Evolutionary conservation across 345 rosid genomes (phyloP).

Genomic region (Carallia brachiata): DNA sequence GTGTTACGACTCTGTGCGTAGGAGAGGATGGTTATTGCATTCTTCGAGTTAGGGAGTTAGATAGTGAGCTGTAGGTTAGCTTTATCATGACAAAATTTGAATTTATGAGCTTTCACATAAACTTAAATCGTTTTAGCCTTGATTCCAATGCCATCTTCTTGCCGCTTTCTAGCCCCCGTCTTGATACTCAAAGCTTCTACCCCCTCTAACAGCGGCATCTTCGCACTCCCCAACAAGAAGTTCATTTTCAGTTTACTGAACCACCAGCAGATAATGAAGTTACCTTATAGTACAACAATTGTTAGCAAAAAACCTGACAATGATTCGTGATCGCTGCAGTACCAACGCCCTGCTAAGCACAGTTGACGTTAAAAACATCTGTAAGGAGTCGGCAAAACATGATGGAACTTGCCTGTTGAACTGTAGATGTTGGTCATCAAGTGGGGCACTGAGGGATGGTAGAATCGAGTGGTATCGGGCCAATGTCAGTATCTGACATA

Average conservation of each 20-base stretch:
- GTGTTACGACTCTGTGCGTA: too few species aligned
- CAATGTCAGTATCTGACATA: not conserved
- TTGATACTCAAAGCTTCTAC: not conserved
- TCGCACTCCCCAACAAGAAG: not conserved
- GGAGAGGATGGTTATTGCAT: too few species aligned
- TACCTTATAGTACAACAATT: not conserved
- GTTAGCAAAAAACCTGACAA: not conserved
- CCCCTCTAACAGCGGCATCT: too few species aligned
- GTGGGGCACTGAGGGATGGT: not conserved
- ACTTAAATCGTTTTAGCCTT: too few species aligned
- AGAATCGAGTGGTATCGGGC: not conserved
- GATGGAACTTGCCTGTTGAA: not conserved
- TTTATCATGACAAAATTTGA: too few species aligned
- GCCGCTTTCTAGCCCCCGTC: not conserved
- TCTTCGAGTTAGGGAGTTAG: too few species aligned
- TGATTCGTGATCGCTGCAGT: not conserved
- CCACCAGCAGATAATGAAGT: not conserved
- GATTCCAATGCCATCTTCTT: constrained; percentile 7
- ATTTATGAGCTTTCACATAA: too few species aligned
- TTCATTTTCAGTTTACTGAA: not conserved
- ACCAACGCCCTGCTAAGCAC: not conserved
- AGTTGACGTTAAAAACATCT: not conserved
- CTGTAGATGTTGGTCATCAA: not conserved
- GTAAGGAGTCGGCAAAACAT: not conserved
- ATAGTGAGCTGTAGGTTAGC: too few species aligned